Base-by-base conservation (phyloP, 768 basidiomycete genomes). In the Suillus hirtellus region DNA sequence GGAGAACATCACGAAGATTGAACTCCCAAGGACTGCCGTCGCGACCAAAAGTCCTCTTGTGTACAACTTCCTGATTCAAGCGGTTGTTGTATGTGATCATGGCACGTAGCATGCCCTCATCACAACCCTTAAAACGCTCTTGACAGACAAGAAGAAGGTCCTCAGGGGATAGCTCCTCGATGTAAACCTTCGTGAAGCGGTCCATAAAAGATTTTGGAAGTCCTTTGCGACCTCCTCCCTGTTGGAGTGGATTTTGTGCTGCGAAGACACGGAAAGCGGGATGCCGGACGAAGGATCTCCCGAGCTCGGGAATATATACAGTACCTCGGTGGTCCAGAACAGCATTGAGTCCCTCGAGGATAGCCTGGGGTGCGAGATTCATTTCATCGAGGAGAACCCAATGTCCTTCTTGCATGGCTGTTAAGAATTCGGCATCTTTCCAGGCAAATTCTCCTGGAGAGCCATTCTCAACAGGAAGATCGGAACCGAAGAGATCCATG, bases 301-400 rank as follows among this genome's bases (percentile, higher is more conserved):
- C 93, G 12, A 99, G 85, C 72, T 99, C 97, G 3, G 97, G 97
- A 47, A 99, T 90, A 75, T 89, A 99, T 31, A 97, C 94, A 1
- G 89, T 87, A 35, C 97, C 96, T 59, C 97, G 88, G 75, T 99
- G 96, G 75, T 99, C 97, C 37, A 99, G 78, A 11, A 96, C 87
- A 1, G 97, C 95, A 71, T 99, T 99, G 46, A 99, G 84, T 35
- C 97, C 97, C 77, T 99, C 97, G 2, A 99, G 85, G 5, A 99
- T 90, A 0, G 97, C 89, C 71, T 99, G 96, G 37, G 96, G 93
- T 0, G 96, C 96, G 44, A 99, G 83, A 72, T 99, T 99, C 97
- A 99, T 99, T 74, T 99, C 97, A 72, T 99, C 97, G 11, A 99
- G 84, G 7, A 99, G 85, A 6, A 99, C 96, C 97, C 97, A 99